Evolutionary conservation across 371 early-diverging fungal species (phyloP).

Genomic region (Blakeslea trispora): DNA sequence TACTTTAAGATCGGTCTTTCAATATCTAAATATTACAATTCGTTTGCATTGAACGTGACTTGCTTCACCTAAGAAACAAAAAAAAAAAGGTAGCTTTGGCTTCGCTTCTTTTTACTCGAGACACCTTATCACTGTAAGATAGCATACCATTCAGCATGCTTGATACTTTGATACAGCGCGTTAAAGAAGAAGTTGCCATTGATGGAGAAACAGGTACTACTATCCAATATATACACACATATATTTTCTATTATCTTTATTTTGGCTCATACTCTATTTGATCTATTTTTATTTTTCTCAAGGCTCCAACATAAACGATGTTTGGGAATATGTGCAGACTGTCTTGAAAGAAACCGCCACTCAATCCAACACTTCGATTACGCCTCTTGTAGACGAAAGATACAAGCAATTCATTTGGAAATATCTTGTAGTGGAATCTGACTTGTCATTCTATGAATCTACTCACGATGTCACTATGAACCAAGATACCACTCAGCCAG

Average conservation of each 20-base stretch:
- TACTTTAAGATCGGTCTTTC: too few species aligned
- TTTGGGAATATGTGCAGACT: conserved; percentile 23
- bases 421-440: conserved; percentile 12
- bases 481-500: background rate
- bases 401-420: conserved; percentile 41
- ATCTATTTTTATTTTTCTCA: too few species aligned
- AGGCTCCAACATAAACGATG: conserved; percentile 18
- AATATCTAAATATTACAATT: too few species aligned
- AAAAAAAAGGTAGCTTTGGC: too few species aligned
- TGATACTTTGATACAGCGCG: conserved; percentile 20
- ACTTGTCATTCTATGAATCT: conserved; percentile 21
- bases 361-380: background rate
- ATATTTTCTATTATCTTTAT: background rate
- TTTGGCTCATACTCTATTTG: background rate
- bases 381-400: conserved; percentile 25
- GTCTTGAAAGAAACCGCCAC: conserved; percentile 8
- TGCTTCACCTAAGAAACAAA: too few species aligned
- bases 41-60: too few species aligned
- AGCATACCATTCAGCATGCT: conserved; percentile 26
- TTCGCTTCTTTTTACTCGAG: too few species aligned
- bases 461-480: background rate
- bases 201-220: conserved; percentile 29
- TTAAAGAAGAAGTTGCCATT: conserved; percentile 32
- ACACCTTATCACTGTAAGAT: background rate
- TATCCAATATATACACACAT: background rate